These are phyloP conservation scores for Botryosphaeria agaves DNA, from an alignment of 2,329 filamentous ascomycete species.

Conservation along the genomic window DNA sequence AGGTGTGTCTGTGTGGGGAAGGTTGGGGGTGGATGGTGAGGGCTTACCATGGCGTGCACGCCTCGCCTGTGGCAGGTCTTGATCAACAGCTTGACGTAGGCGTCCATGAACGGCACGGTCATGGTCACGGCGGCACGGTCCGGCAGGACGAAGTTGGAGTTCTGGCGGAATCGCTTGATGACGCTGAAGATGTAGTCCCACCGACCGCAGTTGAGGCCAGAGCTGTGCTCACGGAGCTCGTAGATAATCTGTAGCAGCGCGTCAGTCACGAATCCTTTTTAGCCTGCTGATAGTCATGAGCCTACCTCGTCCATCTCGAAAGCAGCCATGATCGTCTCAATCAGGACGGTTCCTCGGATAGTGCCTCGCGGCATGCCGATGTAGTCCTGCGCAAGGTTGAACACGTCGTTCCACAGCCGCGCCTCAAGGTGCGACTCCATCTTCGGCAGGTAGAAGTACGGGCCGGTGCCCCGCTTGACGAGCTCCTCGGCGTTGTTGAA, in stretches of 20 bases:
- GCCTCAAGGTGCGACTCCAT: conserved; percentile 97
- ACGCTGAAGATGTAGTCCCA: conserved; percentile 99
- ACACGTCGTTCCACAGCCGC: conserved; percentile 92
- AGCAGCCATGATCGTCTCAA: conserved; percentile 92
- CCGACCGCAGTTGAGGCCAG: conserved; percentile 91
- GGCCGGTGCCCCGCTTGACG: conserved; percentile 66
- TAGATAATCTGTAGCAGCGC: conserved; percentile 62
- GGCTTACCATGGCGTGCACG: conserved; percentile 80
- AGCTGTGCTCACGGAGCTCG: conserved; percentile 89
- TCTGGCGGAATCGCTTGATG: conserved; percentile 98
- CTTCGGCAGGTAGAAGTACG: conserved; percentile 97
- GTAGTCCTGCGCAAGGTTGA: conserved; percentile 90
- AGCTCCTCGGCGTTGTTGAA: conserved; percentile 94
- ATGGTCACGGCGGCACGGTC: conserved; percentile 87
- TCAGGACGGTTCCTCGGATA: conserved; percentile 86
- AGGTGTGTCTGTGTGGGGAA: not conserved
- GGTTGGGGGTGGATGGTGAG: not conserved
- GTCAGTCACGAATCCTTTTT: not conserved
- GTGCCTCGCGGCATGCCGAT: conserved; percentile 79
- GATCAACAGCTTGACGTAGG: conserved; percentile 92
- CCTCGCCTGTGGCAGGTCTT: conserved; percentile 94
- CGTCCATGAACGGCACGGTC: conserved; percentile 96
- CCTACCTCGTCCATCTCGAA: conserved; percentile 93
- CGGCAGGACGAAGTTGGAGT: conserved; percentile 81
- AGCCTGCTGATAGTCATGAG: not conserved